These are phyloP conservation scores for Durusdinium trenchii DNA, from an alignment of 73 alveolate species.

Conservation along the genomic window DNA sequence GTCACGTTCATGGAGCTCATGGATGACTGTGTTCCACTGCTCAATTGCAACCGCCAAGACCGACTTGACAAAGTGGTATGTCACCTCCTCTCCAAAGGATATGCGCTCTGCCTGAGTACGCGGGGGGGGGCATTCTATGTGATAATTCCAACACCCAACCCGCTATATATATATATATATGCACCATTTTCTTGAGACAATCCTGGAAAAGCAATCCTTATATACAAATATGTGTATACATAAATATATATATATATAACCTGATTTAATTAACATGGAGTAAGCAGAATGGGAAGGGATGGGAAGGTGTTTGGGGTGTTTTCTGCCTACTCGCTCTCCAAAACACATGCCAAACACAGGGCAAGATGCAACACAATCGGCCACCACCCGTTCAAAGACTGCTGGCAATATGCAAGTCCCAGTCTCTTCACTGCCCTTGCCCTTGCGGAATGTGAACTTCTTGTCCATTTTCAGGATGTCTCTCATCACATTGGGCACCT, in stretches of 20 bases:
- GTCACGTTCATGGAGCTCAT: no score
- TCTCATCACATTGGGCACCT: neutral
- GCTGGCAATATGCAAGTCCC: neutral
- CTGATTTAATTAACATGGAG: no score
- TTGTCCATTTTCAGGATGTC: neutral
- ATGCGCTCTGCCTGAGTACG: no score
- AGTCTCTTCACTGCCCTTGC: neutral
- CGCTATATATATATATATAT: neutral
- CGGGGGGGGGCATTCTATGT: neutral
- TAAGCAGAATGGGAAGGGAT: neutral
- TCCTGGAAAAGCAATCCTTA: no score
- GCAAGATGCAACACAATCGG: neutral
- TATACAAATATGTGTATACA: no score
- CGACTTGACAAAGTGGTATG: no score
- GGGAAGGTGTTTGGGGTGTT: no score
- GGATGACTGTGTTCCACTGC: no score
- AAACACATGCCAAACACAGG: neutral
- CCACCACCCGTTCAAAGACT: neutral
- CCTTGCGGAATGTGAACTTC: neutral
- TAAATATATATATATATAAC: no score
- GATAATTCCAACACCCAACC: neutral
- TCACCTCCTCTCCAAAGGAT: no score
- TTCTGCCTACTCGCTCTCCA: neutral
- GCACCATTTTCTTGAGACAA: neutral
- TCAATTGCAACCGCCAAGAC: no score